These are phyloP conservation scores for Salmacisia buchloeana DNA, from an alignment of 1,284 basidiomycete genomes.

Conservation along the genomic window DNA sequence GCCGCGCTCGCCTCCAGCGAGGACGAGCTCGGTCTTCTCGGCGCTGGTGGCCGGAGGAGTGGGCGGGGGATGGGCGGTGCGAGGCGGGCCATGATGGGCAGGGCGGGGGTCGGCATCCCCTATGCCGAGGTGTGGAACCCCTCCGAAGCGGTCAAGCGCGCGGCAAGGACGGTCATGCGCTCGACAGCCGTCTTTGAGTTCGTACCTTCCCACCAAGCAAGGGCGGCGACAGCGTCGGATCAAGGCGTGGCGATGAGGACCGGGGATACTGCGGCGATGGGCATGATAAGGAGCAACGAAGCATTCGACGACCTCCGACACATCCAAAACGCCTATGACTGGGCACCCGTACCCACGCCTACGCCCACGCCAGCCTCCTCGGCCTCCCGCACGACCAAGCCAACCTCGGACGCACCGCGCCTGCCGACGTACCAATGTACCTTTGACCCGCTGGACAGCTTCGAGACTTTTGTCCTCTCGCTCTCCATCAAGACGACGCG, in stretches of 20 bases:
- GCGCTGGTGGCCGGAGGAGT: no score
- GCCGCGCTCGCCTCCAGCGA: no score
- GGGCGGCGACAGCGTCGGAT: background rate
- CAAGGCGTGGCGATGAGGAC: no score
- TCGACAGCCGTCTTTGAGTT: background rate
- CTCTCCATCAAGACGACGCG: slow-evolving; percentile 1
- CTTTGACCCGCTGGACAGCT: slow-evolving; percentile 3
- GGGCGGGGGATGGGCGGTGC: no score
- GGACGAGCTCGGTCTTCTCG: no score
- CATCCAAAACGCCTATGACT: background rate
- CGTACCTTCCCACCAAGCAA: background rate
- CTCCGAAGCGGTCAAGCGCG: background rate
- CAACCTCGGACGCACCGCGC: background rate
- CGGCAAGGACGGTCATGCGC: background rate
- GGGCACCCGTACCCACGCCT: background rate
- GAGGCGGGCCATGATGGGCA: no score
- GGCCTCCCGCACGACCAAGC: no score
- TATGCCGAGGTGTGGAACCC: slow-evolving; percentile 7
- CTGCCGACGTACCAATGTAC: background rate
- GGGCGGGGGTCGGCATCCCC: background rate
- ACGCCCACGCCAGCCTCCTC: no score
- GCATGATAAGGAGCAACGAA: background rate
- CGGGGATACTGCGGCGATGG: background rate
- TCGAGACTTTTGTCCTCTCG: slow-evolving; percentile 7
- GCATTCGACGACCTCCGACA: background rate